Evolutionary conservation across 805 yeast species (phyloP).

Genomic region (Wickerhamiella domercqiae): DNA sequence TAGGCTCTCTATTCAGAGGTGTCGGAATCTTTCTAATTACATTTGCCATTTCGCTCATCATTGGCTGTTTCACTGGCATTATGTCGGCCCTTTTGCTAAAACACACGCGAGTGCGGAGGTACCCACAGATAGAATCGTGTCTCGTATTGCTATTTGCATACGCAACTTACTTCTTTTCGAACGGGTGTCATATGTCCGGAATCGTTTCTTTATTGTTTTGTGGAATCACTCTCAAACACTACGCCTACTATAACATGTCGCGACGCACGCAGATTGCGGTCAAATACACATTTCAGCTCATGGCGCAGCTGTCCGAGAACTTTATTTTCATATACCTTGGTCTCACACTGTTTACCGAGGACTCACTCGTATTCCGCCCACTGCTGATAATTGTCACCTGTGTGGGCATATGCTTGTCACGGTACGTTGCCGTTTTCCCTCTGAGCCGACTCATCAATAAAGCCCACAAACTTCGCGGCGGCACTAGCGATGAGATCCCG

Average conservation of each 20-base stretch:
- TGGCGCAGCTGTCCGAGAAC: conserved; percentile 92
- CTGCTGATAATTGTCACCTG: conserved; percentile 80
- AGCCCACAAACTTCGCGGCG: conserved; percentile 45
- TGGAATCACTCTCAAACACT: conserved; percentile 92
- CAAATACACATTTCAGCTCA: conserved; percentile 80
- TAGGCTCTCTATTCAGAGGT: conserved; percentile 62
- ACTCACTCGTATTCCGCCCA: conserved; percentile 88
- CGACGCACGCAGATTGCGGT: conserved; percentile 93
- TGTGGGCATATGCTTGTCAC: conserved; percentile 77
- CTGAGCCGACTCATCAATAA: conserved; percentile 71
- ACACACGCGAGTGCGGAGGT: conserved; percentile 83
- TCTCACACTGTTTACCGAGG: conserved; percentile 87
- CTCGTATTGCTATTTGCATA: conserved; percentile 80
- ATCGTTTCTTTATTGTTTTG: conserved; percentile 88
- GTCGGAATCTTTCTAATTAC: conserved; percentile 85
- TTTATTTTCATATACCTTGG: conserved; percentile 94
- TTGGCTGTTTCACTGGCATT: conserved; percentile 79
- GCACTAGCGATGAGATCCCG: conserved; percentile 71
- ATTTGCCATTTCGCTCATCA: conserved; percentile 75
- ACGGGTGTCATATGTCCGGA: conserved; percentile 99
- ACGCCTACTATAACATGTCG: conserved; percentile 95
- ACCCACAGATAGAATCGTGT: conserved; percentile 96
- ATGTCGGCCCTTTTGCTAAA: conserved; percentile 78
- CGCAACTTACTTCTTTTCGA: conserved; percentile 91
- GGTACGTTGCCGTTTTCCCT: conserved; percentile 98